Evolutionary conservation across 169 alveolate species (phyloP).

Genomic region (Plasmodium gonderi): DNA sequence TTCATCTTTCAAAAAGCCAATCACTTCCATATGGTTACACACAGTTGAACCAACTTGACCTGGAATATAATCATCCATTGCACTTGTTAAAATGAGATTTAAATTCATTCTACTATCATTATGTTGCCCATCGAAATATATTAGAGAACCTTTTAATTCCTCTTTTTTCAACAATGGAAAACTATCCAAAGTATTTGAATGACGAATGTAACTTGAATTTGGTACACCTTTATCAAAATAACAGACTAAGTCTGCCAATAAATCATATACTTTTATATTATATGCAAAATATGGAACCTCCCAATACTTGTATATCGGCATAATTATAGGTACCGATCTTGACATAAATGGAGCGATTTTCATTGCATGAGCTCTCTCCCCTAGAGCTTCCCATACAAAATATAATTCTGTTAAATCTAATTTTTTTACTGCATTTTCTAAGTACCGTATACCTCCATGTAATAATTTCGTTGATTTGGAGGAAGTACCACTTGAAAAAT

Average conservation of each 20-base stretch:
- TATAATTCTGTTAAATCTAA: conserved; percentile 86
- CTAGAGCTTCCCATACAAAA: conserved; percentile 93
- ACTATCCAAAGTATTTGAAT: conserved; percentile 77
- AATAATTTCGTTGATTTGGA: conserved; percentile 93
- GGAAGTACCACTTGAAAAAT: conserved; percentile 95
- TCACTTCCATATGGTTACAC: conserved; percentile 90
- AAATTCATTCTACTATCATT: conserved; percentile 92
- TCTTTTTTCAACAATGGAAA: conserved; percentile 83
- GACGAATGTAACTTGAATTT: conserved; percentile 79
- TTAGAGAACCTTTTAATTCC: conserved; percentile 86
- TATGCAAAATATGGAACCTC: conserved; percentile 90
- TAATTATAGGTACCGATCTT: conserved; percentile 87
- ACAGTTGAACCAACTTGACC: conserved; percentile 91
- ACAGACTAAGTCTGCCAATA: conserved; percentile 88
- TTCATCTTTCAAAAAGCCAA: conserved; percentile 82
- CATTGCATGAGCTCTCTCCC: conserved; percentile 92
- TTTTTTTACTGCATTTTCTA: conserved; percentile 88
- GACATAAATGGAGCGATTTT: conserved; percentile 91
- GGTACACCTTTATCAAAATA: conserved; percentile 89
- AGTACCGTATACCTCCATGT: conserved; percentile 96
- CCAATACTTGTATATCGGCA: conserved; percentile 91
- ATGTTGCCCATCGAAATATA: conserved; percentile 93
- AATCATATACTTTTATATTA: conserved; percentile 90
- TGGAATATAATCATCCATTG: conserved; percentile 87
- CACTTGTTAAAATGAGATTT: conserved; percentile 89